These are phyloP conservation scores for Arxiozyma bovina DNA, from an alignment of 1,139 yeast species.

Conservation along the genomic window DNA sequence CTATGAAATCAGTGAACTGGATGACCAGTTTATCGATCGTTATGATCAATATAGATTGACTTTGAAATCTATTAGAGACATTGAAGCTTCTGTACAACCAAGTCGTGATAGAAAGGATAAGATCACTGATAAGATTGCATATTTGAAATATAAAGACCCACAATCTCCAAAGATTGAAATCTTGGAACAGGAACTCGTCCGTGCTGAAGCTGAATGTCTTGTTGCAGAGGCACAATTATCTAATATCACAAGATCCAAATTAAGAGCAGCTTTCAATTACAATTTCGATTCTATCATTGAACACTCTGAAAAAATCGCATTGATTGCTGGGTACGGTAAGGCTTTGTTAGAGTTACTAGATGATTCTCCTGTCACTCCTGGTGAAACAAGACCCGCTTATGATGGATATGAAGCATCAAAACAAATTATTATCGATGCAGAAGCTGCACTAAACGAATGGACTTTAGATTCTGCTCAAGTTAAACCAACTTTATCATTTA, in stretches of 20 bases:
- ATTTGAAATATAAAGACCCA: constrained; percentile 96
- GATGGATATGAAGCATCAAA: constrained; percentile 97
- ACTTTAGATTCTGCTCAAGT: constrained; percentile 92
- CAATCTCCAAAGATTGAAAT: constrained; percentile 92
- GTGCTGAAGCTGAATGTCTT: constrained; percentile 97
- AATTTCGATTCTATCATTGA: constrained; percentile 95
- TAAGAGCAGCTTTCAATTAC: constrained; percentile 94
- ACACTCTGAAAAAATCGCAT: constrained; percentile 90
- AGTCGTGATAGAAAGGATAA: constrained; percentile 96
- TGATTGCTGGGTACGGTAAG: constrained; percentile 98
- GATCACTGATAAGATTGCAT: constrained; percentile 95
- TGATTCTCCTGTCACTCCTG: constrained; percentile 96
- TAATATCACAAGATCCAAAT: constrained; percentile 94
- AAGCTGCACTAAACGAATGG: constrained; percentile 93
- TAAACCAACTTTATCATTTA: constrained; percentile 86
- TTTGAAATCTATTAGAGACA: constrained; percentile 87
- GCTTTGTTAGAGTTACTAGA: constrained; percentile 91
- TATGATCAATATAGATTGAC: constrained; percentile 97
- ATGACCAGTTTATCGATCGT: constrained; percentile 94
- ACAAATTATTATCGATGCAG: constrained; percentile 95
- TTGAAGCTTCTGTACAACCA: constrained; percentile 94
- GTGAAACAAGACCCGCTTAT: constrained; percentile 97
- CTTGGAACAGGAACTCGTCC: constrained; percentile 93
- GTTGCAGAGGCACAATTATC: constrained; percentile 99
- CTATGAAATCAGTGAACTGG: constrained; percentile 95